Conservation (phyloP, 2,329 filamentous ascomycete species). For the Aspergillus eucalypticola region DNA sequence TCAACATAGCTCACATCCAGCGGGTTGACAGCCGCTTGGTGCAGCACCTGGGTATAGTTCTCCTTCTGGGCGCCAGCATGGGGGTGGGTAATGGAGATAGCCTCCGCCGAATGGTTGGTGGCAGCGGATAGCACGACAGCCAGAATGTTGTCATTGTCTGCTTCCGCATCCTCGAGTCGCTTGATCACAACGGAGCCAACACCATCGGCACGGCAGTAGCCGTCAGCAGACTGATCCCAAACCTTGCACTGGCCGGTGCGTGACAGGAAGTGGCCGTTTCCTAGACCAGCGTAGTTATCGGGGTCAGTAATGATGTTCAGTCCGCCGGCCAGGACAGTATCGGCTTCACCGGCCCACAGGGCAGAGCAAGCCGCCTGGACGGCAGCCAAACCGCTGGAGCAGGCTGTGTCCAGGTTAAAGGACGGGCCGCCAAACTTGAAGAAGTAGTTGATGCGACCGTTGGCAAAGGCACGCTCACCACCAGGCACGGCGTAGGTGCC, state of each 20-base stretch:
- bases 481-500: too few species aligned
- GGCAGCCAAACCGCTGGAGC: slow-evolving; percentile 62
- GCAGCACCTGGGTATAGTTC: slow-evolving; percentile 42
- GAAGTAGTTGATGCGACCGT: slow-evolving; percentile 70
- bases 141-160: slow-evolving; percentile 48
- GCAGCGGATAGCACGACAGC: slow-evolving; percentile 46
- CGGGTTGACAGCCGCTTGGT: slow-evolving; percentile 38
- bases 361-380: slow-evolving; percentile 71
- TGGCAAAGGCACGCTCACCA: slow-evolving; percentile 54
- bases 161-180: slow-evolving; percentile 50
- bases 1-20: slow-evolving; percentile 41
- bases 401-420: slow-evolving; percentile 72
- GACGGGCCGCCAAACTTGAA: slow-evolving; percentile 74
- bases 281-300: slow-evolving; percentile 73
- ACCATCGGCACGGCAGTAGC: slow-evolving; percentile 57
- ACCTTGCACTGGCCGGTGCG: slow-evolving; percentile 50
- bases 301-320: slow-evolving; percentile 72
- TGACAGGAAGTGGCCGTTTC: slow-evolving; percentile 47
- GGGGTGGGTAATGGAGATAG: slow-evolving; percentile 46
- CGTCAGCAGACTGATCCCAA: slow-evolving; percentile 52
- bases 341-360: slow-evolving; percentile 71
- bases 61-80: slow-evolving; percentile 41
- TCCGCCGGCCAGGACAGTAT: slow-evolving; percentile 77
- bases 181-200: slow-evolving; percentile 55
- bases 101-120: slow-evolving; percentile 51